Evolutionary conservation across 371 early-diverging fungal genomes (phyloP).

Genomic region (Mortierella sp.): DNA sequence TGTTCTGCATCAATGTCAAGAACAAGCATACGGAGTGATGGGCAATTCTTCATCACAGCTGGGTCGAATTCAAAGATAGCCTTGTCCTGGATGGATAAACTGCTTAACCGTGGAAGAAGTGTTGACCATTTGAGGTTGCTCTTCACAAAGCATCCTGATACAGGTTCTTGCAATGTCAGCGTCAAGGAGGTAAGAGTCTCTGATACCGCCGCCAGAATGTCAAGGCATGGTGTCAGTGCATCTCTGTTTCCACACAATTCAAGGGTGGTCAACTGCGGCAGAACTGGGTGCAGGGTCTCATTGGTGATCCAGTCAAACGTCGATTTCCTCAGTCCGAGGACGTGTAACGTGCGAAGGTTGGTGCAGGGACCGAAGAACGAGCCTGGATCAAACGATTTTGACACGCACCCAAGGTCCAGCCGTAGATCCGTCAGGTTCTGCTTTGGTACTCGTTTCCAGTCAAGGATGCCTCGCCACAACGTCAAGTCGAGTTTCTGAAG

Average conservation of each 20-base stretch:
- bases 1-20: conserved; percentile 6
- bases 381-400: conserved; percentile 2
- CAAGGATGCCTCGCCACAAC: no score
- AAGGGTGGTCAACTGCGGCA: conserved; percentile 7
- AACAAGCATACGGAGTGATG: background rate
- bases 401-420: background rate
- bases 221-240: conserved; percentile 3
- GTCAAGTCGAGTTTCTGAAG: no score
- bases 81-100: conserved; percentile 12
- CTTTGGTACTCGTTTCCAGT: no score
- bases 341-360: conserved; percentile 6
- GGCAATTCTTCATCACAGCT: conserved; percentile 3
- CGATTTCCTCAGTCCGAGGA: background rate
- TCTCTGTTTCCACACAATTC: background rate
- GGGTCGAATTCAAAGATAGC: conserved; percentile 15
- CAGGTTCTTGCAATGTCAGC: conserved; percentile 7
- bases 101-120: conserved; percentile 3
- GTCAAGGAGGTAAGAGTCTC: conserved; percentile 2
- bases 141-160: background rate
- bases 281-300: background rate
- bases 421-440: conserved; percentile 13
- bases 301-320: conserved; percentile 7
- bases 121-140: conserved; percentile 8
- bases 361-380: conserved; percentile 8
- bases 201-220: background rate